Base-by-base conservation (phyloP, 2,329 filamentous ascomycete species). In the Aureobasidium sp. region DNA sequence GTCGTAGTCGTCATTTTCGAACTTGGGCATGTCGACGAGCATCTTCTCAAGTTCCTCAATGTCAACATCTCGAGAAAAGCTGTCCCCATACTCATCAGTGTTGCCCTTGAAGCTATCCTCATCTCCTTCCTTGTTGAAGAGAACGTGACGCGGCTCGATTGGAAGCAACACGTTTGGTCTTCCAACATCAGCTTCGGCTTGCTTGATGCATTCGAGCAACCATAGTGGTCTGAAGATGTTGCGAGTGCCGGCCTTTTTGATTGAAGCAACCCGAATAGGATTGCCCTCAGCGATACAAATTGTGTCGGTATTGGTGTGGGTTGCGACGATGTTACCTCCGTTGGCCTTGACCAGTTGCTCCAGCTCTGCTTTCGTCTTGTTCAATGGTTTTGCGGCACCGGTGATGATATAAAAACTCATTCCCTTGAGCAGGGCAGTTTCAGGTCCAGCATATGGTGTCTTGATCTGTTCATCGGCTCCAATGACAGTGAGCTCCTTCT, bases 281-380 rank as follows among this genome's bases (percentile, higher is more conserved):
- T 76, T 88, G 71, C 90, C 88, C 65, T 96, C 92, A 0, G 88
- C 90, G 11, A 97, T 76, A 54, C 92, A 79, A 37, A 94, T 78
- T 64, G 88, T 90, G 0, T 82, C 76, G 3, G 78, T 79, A 1
- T 83, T 81, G 4, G 78, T 81, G 7, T 90, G 82, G 11, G 85
- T 86, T 70, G 96, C 91, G 8, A 87, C 87, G 33, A 96, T 80
- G 10, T 76, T 83, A 6, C 91, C 94, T 3, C 93, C 93, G 63
- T 96, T 85, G 5, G 85, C 82, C 72, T 94, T 96, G 67, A 97
- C 82, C 1, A 95, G 73, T 9, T 83, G 78, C 72, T 97, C 92
- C 1, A 99, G 76, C 64, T 95, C 86, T 0, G 81, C 78, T 72
- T 96, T 96, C 6, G 81, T 81, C 70, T 84, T 90, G 73, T 89